These are phyloP conservation scores for Vanrija sp. DNA, from an alignment of 1,284 basidiomycete species.

Conservation along the genomic window DNA sequence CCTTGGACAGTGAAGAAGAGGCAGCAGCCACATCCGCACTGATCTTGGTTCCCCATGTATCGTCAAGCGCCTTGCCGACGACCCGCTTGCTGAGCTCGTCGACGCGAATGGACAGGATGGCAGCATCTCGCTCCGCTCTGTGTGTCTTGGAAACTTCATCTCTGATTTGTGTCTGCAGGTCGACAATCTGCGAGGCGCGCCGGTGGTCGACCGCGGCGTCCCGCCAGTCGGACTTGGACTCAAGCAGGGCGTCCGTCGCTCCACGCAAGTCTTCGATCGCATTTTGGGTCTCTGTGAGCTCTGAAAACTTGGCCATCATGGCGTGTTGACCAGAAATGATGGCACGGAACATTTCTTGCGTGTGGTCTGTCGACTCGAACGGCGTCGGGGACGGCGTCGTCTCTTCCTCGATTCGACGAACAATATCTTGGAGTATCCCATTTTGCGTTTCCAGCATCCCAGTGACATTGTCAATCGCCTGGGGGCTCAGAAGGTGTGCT, in stretches of 20 bases:
- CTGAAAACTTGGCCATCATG: conserved; percentile 13
- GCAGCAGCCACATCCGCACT: conserved; percentile 6
- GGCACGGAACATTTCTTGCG: conserved; percentile 9
- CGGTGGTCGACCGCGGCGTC: conserved; percentile 3
- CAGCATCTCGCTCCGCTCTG: conserved; percentile 4
- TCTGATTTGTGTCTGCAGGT: not conserved
- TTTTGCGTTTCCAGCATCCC: conserved; percentile 7
- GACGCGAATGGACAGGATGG: not conserved
- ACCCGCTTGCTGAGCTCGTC: not conserved
- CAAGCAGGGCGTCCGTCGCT: conserved; percentile 13
- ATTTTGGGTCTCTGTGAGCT: conserved; percentile 4
- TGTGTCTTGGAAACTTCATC: not conserved
- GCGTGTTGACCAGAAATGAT: conserved; percentile 12
- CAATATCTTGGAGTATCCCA: conserved; percentile 11
- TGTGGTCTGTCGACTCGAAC: not conserved
- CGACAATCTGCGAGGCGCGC: not conserved
- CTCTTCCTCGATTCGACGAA: conserved; percentile 11
- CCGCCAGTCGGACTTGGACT: conserved; percentile 6
- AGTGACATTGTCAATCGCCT: conserved; percentile 2
- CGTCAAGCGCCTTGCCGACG: not conserved
- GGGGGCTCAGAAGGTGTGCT: conserved; percentile 5
- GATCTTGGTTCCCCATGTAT: conserved; percentile 5
- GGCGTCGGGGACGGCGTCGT: not conserved
- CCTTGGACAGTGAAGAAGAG: conserved; percentile 1
- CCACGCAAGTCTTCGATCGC: conserved; percentile 9